These are phyloP conservation scores for Populus pruinosa DNA, from an alignment of 345 rosid species.

Conservation along the genomic window DNA sequence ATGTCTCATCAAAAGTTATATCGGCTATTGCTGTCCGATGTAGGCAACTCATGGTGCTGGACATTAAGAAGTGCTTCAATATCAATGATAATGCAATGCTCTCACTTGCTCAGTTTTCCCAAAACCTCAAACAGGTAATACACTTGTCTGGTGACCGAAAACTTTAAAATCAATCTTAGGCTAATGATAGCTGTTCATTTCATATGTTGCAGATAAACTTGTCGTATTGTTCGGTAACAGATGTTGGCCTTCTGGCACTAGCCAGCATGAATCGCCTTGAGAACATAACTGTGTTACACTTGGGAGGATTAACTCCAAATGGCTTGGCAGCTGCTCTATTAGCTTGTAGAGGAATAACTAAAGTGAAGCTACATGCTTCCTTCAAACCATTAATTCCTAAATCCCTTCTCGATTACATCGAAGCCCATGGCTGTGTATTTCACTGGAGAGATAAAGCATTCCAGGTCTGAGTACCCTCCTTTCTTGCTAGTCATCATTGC, in stretches of 20 bases:
- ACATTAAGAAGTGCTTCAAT: conserved; percentile 58
- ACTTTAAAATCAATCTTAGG: neutral
- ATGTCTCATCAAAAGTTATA: conserved; percentile 57
- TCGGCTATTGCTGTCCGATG: conserved; percentile 60
- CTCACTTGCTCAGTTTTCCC: conserved; percentile 61
- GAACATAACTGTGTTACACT: conserved; percentile 55
- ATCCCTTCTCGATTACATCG: conserved; percentile 42
- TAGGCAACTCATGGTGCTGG: conserved; percentile 56
- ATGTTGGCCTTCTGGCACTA: conserved; percentile 53
- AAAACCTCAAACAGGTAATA: conserved; percentile 59
- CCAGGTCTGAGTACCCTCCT: conserved; percentile 35
- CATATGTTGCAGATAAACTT: conserved; percentile 46
- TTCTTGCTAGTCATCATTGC: neutral
- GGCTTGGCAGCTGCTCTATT: conserved; percentile 59
- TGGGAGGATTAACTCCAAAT: conserved; percentile 46
- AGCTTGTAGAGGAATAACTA: conserved; percentile 57
- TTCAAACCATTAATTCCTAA: conserved; percentile 42
- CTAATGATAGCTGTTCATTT: neutral
- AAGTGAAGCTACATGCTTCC: conserved; percentile 57
- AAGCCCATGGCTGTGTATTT: conserved; percentile 54
- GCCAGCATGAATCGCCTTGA: conserved; percentile 63
- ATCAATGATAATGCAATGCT: conserved; percentile 61
- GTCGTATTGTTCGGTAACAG: conserved; percentile 55
- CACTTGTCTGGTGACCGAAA: neutral
- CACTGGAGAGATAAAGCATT: conserved; percentile 62